Percentiles rank a stretch among this genome's conserved stretches.
phyloP scores from a whole-genome alignment of 2,329 filamentous ascomycete species.

The Exophiala viscosa region DNA sequence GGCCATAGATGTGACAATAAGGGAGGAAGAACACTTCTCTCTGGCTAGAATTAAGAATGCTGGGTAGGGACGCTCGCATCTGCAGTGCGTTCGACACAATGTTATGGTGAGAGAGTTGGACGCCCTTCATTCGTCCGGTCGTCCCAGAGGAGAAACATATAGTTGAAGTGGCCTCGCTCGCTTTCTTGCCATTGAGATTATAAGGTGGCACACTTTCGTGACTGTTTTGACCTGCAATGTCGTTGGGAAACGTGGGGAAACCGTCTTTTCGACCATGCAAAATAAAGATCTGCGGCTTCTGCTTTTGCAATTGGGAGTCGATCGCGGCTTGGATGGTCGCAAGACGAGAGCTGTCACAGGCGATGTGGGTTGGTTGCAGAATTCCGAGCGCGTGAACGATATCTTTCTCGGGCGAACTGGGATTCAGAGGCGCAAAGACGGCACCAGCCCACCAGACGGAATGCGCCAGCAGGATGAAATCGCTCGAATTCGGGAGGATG shows the following conservation, averaged over 20 bases:
- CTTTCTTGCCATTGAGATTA: slow-evolving; percentile 23
- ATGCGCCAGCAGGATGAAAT: slow-evolving; percentile 30
- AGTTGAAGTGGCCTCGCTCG: slow-evolving; percentile 19
- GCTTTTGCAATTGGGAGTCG: slow-evolving; percentile 18
- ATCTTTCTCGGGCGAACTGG: slow-evolving; percentile 26
- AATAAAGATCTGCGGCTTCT: background rate
- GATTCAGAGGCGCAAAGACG: slow-evolving; percentile 29
- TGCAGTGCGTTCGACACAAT: too few species aligned
- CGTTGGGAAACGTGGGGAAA: background rate
- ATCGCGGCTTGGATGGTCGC: slow-evolving; percentile 24
- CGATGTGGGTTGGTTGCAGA: slow-evolving; percentile 27
- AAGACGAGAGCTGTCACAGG: too few species aligned
- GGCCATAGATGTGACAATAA: too few species aligned
- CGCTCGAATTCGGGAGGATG: slow-evolving; percentile 30
- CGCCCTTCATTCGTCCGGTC: slow-evolving; percentile 33
- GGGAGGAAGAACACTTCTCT: too few species aligned
- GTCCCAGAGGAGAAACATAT: slow-evolving; percentile 34
- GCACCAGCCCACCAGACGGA: slow-evolving; percentile 30
- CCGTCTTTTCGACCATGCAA: background rate
- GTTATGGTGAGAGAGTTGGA: slow-evolving; percentile 44
- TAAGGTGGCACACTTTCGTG: slow-evolving; percentile 24
- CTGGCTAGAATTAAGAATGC: too few species aligned
- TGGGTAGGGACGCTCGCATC: too few species aligned
- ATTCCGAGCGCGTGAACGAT: slow-evolving; percentile 28
- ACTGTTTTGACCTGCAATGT: background rate